Evolutionary conservation across 768 basidiomycete species (phyloP).

Genomic region (Podaxis rugospora): DNA sequence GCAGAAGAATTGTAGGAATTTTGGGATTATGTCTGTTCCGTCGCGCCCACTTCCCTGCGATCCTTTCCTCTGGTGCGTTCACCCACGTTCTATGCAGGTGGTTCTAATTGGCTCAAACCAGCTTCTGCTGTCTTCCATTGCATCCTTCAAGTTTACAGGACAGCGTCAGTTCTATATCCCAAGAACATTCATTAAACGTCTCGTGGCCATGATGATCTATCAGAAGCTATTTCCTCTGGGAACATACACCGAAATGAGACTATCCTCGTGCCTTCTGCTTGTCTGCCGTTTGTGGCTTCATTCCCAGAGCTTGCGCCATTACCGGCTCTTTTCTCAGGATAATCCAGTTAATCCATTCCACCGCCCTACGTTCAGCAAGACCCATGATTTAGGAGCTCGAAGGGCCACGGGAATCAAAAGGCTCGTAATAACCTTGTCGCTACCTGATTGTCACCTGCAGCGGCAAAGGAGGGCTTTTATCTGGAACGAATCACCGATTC

Average conservation of each 20-base stretch:
- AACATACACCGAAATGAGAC: neutral
- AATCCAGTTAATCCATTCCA: neutral
- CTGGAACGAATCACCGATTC: neutral
- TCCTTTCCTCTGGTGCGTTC: no score
- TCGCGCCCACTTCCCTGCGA: no score
- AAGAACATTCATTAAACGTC: neutral
- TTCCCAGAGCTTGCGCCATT: neutral
- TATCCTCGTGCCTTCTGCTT: neutral
- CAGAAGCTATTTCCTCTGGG: neutral
- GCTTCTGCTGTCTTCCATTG: neutral
- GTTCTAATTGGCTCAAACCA: neutral
- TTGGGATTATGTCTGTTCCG: no score
- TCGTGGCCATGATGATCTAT: neutral
- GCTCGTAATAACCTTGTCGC: neutral
- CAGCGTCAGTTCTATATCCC: neutral
- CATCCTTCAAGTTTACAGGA: neutral
- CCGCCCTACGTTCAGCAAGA: neutral
- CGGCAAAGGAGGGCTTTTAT: neutral
- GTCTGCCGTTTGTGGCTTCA: neutral
- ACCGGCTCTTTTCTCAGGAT: neutral
- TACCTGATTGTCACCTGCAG: neutral
- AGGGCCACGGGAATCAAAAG: neutral
- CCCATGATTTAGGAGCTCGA: neutral
- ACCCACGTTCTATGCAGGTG: no score
- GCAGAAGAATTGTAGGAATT: no score